These are phyloP conservation scores for Pseudonitzschia pungens DNA, from an alignment of 108 stramenopile genomes.

Conservation along the genomic window DNA sequence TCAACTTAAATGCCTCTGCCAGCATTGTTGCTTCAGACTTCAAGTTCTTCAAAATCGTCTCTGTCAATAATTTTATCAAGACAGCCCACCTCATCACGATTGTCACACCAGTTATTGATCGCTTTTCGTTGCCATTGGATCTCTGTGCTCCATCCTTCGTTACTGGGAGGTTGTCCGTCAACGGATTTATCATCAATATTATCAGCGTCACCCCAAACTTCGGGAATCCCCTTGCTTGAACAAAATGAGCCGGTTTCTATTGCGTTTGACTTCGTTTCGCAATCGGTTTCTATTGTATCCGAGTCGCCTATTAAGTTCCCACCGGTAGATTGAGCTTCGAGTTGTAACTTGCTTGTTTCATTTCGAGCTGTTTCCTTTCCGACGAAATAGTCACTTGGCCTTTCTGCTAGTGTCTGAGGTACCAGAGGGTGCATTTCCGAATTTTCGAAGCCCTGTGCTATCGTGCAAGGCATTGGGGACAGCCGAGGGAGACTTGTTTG, in stretches of 20 bases:
- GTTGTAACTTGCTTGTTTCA: too few species aligned
- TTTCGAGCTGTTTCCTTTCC: too few species aligned
- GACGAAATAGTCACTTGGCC: too few species aligned
- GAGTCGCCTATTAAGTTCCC: background rate
- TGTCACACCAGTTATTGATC: background rate
- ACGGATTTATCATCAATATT: background rate
- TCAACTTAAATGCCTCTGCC: conserved; percentile 9
- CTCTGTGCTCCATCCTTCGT: background rate
- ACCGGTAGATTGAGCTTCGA: background rate
- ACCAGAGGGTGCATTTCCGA: too few species aligned
- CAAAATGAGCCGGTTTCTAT: background rate
- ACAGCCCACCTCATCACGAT: background rate
- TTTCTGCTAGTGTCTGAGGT: too few species aligned
- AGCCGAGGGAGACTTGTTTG: too few species aligned
- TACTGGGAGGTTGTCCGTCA: background rate
- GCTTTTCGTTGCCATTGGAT: background rate
- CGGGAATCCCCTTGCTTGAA: background rate
- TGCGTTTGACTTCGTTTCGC: background rate
- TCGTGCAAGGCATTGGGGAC: too few species aligned
- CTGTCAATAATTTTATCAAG: conserved; percentile 12
- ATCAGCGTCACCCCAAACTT: background rate
- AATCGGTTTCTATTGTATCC: background rate
- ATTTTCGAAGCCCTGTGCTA: too few species aligned
- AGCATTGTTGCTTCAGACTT: background rate
- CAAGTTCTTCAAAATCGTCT: conserved; percentile 5